These are phyloP conservation scores for Metschnikowia hibisci DNA, from an alignment of 805 yeast genomes.

Conservation along the genomic window DNA sequence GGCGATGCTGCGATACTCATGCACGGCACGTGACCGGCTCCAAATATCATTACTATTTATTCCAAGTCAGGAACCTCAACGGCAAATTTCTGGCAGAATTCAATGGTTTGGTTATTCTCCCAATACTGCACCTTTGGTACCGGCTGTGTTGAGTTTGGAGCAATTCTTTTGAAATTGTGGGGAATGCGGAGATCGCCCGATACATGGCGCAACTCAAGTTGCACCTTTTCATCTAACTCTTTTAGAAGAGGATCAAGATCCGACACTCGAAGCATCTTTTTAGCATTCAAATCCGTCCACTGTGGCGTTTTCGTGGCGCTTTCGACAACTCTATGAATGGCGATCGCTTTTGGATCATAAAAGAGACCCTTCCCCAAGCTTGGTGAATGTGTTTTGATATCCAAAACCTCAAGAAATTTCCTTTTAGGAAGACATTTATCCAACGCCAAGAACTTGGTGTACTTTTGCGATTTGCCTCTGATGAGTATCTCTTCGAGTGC, in stretches of 20 bases:
- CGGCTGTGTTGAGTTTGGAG: constrained; percentile 10
- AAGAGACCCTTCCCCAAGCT: constrained; percentile 14
- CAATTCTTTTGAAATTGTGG: constrained; percentile 22
- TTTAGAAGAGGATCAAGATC: constrained; percentile 13
- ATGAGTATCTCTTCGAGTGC: not conserved
- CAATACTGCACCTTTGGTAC: constrained; percentile 25
- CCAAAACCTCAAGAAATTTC: constrained; percentile 50
- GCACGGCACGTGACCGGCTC: constrained; percentile 1
- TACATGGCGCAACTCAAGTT: constrained; percentile 17
- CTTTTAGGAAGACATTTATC: constrained; percentile 79
- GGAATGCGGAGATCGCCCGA: constrained; percentile 19
- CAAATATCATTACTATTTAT: not conserved
- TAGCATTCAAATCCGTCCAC: constrained; percentile 15
- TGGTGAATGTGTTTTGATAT: constrained; percentile 25
- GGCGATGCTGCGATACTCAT: not conserved
- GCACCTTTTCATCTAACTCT: constrained; percentile 21
- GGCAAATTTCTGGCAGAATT: constrained; percentile 27
- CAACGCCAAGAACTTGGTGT: constrained; percentile 65
- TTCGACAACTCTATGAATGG: constrained; percentile 35
- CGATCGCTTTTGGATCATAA: constrained; percentile 32
- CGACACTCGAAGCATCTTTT: constrained; percentile 15
- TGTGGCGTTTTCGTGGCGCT: constrained; percentile 15
- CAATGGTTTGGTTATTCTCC: constrained; percentile 35
- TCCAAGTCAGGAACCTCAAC: constrained; percentile 14
- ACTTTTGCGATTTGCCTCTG: constrained; percentile 25